Evolutionary conservation across 164 flowering plant species (phyloP).

Genomic region (Nymphaea thermarum): DNA sequence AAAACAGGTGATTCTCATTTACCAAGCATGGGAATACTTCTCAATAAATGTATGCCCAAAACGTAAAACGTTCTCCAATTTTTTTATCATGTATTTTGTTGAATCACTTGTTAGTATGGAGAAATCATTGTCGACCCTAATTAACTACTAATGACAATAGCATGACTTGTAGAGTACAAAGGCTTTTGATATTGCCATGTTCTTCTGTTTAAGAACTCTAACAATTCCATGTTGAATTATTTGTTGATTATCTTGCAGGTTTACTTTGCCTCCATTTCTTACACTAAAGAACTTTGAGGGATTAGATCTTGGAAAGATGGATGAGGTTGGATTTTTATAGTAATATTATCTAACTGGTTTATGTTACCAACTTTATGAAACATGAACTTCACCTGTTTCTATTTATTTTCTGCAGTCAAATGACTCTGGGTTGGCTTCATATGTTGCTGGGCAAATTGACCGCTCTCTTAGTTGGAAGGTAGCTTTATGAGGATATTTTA

Average conservation of each 20-base stretch:
- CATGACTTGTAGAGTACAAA: not conserved
- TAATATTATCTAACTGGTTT: too few relatives aligned
- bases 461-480: constrained; percentile 83
- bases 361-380: not conserved
- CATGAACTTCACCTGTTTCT: not conserved
- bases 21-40: not conserved
- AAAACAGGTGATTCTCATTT: constrained; percentile 49
- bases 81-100: too few relatives aligned
- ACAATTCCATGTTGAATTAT: not conserved
- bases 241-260: constrained; percentile 22
- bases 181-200: not conserved
- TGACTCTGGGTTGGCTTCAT: constrained; percentile 80
- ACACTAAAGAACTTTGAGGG: constrained; percentile 81
- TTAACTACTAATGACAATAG: not conserved
- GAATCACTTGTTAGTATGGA: too few relatives aligned
- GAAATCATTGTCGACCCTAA: too few relatives aligned
- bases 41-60: too few relatives aligned
- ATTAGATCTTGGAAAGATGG: constrained; percentile 62
- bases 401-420: constrained; percentile 29
- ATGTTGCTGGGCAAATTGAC: constrained; percentile 73
- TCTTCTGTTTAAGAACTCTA: not conserved
- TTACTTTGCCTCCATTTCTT: constrained; percentile 53
- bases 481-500: not conserved
- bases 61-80: too few relatives aligned
- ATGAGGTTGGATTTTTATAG: constrained; percentile 20